Conservation (phyloP, 164 flowering plant genomes). For the Aristolochia californica region DNA sequence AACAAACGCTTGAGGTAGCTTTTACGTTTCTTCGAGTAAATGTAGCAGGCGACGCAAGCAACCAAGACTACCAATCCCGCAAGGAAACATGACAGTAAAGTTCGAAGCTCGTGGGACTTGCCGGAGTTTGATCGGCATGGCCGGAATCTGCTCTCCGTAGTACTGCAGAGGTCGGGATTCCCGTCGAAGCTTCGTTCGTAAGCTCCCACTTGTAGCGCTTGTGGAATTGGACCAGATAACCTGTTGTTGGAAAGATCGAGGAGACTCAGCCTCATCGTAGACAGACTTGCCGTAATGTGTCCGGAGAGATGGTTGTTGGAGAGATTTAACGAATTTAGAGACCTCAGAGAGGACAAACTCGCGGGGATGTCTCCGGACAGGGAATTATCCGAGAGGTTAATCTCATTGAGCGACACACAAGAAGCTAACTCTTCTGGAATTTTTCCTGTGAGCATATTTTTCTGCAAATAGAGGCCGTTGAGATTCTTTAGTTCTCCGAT, state of each 20-base stretch:
- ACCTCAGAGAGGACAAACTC: constrained; percentile 37
- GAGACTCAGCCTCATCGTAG: constrained; percentile 45
- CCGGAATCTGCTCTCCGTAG: constrained; percentile 18
- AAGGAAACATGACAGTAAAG: constrained; percentile 31
- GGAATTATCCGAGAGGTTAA: constrained; percentile 49
- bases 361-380: constrained; percentile 55
- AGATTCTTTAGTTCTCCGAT: constrained; percentile 44
- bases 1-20: constrained; percentile 23
- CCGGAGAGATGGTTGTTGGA: constrained; percentile 61
- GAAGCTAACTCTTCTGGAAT: constrained; percentile 49
- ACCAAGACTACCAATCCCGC: constrained; percentile 20
- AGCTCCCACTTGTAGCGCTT: constrained; percentile 33
- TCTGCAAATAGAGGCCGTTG: constrained; percentile 25
- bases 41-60: constrained; percentile 18
- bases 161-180: constrained; percentile 56
- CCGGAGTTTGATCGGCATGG: constrained; percentile 31
- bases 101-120: constrained; percentile 19
- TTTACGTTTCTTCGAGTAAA: constrained; percentile 23
- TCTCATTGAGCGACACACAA: constrained; percentile 34
- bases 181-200: constrained; percentile 51
- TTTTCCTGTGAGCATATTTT: constrained; percentile 42
- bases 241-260: constrained; percentile 63
- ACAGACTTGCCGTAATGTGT: constrained; percentile 41
- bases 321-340: constrained; percentile 47
- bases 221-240: constrained; percentile 48